Base-by-base conservation (phyloP, 306 rosid genomes). In the Senna tora region DNA sequence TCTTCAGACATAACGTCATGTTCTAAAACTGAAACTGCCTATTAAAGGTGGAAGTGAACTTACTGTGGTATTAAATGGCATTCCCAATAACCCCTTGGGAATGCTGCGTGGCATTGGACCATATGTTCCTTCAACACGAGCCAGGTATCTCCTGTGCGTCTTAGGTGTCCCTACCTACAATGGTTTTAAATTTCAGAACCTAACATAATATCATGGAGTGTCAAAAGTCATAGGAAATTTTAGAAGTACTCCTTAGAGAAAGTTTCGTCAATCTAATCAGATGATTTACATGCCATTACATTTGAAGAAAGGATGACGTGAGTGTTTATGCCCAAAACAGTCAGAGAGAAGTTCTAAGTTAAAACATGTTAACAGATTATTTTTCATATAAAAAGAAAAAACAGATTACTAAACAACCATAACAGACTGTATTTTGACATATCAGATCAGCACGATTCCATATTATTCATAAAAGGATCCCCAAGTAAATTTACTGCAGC, bases 21-120 rank as follows among this genome's bases (percentile, higher is more conserved):
- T 45, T 57, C 67, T 53, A 47, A 32, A 79, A 62, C 57, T 12
- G 28, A 76, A 61, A 39, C 55, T 17, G 62, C n/a, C 67, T 25
- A 58, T 67, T 57, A 33, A 38, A 15, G 9, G 33, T 25, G 21
- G 10, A 50, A 39, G 56, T 70, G 28, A 69, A 83, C 89, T 76
- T 84, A 94, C 98, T 4, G 98, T 91, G 51, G 98, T 91, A 76
- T 94, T 94, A 77, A 94, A 91, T 55, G 99, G 99, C 97, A 94
- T 94, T 86, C 93, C 99, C 72, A 94, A 73, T 72, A 94, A 84
- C 45, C 97, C 99, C 84, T 89, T 94, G 0, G 97, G 93, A 71
- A 73, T 89, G 67, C 81, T 49, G 9, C 96, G 90, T 0, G 99
- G 99, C 96, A 94, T 89, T 22, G 99, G 99, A 76, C 99, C 96